Conservation (phyloP, 2,329 filamentous ascomycete species). For the Daldinia sp. region DNA sequence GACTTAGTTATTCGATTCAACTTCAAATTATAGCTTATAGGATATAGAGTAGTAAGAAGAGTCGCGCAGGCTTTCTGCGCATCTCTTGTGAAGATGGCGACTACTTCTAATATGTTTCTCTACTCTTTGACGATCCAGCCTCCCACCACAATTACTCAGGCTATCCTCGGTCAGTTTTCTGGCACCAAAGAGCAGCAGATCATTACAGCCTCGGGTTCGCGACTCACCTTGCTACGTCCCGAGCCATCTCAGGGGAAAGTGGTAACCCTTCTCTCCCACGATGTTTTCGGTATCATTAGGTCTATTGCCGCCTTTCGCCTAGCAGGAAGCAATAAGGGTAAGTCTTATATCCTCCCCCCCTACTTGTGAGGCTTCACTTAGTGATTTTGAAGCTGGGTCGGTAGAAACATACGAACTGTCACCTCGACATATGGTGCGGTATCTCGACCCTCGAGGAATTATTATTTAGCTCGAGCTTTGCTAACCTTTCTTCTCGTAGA, state of each 20-base stretch:
- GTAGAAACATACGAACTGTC: slow-evolving; percentile 51
- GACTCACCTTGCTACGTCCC: slow-evolving; percentile 85
- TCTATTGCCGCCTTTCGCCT: slow-evolving; percentile 88
- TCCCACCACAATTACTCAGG: slow-evolving; percentile 87
- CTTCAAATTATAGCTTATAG: slow-evolving; percentile 19
- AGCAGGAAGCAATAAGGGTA: slow-evolving; percentile 95
- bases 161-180: slow-evolving; percentile 92
- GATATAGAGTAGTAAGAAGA: slow-evolving; percentile 31
- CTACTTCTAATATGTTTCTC: slow-evolving; percentile 97
- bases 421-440: slow-evolving; percentile 42
- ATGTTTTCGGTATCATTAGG: slow-evolving; percentile 95
- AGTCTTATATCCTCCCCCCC: slow-evolving; percentile 56
- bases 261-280: slow-evolving; percentile 84
- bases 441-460: slow-evolving; percentile 29
- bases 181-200: slow-evolving; percentile 98
- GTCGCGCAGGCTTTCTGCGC: slow-evolving; percentile 48
- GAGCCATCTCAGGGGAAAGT: slow-evolving; percentile 88
- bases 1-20: slow-evolving; percentile 18
- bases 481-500: slow-evolving; percentile 64
- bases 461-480: slow-evolving; percentile 22
- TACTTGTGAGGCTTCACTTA: slow-evolving; percentile 67
- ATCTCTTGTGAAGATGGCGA: slow-evolving; percentile 74
- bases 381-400: slow-evolving; percentile 73
- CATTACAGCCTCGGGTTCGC: slow-evolving; percentile 89
- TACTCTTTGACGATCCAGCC: slow-evolving; percentile 97